Conservation (phyloP, 306 rosid genomes). For the Ormosia semicastrata region DNA sequence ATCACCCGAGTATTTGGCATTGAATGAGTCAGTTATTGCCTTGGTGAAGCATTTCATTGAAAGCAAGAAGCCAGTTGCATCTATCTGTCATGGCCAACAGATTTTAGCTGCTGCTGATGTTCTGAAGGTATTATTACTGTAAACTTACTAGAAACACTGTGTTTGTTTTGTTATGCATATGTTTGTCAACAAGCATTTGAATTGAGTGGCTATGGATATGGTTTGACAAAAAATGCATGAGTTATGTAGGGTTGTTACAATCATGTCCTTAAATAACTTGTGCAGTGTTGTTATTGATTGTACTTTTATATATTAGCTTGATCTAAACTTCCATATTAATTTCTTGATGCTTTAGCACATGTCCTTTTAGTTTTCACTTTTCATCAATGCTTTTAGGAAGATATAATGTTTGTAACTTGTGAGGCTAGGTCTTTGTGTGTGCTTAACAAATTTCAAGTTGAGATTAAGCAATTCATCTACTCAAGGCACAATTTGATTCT, state of each 20-base stretch:
- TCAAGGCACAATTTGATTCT: not conserved
- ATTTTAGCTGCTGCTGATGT: conserved; percentile 83
- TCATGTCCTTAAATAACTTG: not conserved
- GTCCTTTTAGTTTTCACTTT: not conserved
- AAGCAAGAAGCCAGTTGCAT: conserved; percentile 48
- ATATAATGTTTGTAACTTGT: not conserved
- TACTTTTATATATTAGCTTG: not conserved
- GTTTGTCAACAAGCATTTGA: not conserved
- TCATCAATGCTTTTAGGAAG: not conserved
- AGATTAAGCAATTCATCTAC: not conserved
- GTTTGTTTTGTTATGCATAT: not conserved
- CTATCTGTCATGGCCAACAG: conserved; percentile 65
- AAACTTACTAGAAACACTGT: not conserved
- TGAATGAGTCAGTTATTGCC: conserved; percentile 35
- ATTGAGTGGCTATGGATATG: not conserved
- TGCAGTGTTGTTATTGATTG: not conserved
- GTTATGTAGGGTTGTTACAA: not conserved
- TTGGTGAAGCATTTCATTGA: conserved; percentile 47
- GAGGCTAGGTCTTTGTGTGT: not conserved
- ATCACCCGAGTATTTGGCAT: conserved; percentile 42
- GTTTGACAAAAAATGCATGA: not conserved
- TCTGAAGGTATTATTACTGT: conserved; percentile 58
- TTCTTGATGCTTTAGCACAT: conserved; percentile 1
- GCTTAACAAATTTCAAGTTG: not conserved
- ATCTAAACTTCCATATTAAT: not conserved